Percentiles rank a stretch among this genome's conserved stretches.
Evolutionary conservation across 2,329 filamentous ascomycete genomes (phyloP).

Genomic region (Penicillium paneum): DNA sequence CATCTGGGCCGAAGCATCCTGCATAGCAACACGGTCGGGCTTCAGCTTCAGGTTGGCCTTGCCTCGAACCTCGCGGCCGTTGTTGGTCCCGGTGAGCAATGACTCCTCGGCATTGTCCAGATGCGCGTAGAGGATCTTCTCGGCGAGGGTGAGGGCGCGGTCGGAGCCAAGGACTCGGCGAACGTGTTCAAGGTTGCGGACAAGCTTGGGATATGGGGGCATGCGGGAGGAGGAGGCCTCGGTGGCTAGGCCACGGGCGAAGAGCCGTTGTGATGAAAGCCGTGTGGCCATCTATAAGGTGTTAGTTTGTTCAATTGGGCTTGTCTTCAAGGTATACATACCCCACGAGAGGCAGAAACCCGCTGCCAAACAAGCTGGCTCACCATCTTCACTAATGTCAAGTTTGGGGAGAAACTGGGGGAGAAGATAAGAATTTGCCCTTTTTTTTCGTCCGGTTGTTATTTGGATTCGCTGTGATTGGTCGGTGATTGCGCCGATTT

Average conservation of each 20-base stretch:
- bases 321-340: slow-evolving; percentile 22
- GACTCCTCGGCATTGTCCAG: slow-evolving; percentile 86
- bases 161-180: slow-evolving; percentile 65
- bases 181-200: slow-evolving; percentile 73
- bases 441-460: slow-evolving; percentile 21
- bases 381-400: slow-evolving; percentile 31
- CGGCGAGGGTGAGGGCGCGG: slow-evolving; percentile 75
- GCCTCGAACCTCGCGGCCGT: slow-evolving; percentile 79
- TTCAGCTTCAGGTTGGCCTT: slow-evolving; percentile 93
- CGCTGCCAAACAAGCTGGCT: slow-evolving; percentile 41
- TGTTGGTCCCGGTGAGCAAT: slow-evolving; percentile 75
- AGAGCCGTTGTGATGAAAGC: slow-evolving; percentile 31
- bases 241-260: slow-evolving; percentile 37
- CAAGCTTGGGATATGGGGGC: slow-evolving; percentile 78
- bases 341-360: slow-evolving; percentile 38
- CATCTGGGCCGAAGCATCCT: slow-evolving; percentile 98
- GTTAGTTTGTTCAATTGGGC: slow-evolving; percentile 12
- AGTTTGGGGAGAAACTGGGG: slow-evolving; percentile 15
- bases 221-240: slow-evolving; percentile 53
- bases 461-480: slow-evolving; percentile 23
- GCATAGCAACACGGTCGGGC: slow-evolving; percentile 97
- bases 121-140: slow-evolving; percentile 98
- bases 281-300: slow-evolving; percentile 32
- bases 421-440: slow-evolving; percentile 17
- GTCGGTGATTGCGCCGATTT: slow-evolving; percentile 19